Evolutionary conservation across 1,284 basidiomycete genomes (phyloP).

Genomic region (Anthracocystis walkeri): DNA sequence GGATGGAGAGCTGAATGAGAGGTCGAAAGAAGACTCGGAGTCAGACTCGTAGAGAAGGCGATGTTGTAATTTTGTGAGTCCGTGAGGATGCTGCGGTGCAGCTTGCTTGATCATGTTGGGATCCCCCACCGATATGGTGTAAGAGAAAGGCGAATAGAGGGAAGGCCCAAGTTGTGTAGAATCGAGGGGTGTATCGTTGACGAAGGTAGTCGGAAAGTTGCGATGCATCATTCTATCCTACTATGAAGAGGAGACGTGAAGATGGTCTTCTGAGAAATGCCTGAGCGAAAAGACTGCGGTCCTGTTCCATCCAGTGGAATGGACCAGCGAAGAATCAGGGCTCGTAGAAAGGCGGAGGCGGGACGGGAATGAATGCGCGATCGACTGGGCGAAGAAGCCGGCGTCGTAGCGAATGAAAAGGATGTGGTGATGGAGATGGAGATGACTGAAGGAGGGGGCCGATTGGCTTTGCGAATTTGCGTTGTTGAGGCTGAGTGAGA

Average conservation of each 20-base stretch:
- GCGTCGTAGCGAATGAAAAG: background rate
- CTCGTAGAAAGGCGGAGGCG: background rate
- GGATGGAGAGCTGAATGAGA: conserved; percentile 43
- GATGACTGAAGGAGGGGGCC: background rate
- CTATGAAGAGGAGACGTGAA: background rate
- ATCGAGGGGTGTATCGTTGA: conserved; percentile 18
- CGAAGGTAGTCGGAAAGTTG: conserved; percentile 5
- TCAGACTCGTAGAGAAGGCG: conserved; percentile 54
- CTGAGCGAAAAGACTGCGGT: background rate
- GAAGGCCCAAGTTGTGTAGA: conserved; percentile 5
- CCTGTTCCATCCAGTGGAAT: conserved; percentile 22
- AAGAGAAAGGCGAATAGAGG: conserved; percentile 21
- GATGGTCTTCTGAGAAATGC: background rate
- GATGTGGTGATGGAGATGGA: background rate
- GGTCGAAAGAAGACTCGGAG: conserved; percentile 40
- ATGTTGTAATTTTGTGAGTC: conserved; percentile 44
- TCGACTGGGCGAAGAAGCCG: background rate
- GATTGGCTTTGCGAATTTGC: background rate
- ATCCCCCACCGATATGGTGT: conserved; percentile 11
- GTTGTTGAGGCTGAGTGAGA: conserved; percentile 11
- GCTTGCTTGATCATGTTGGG: conserved; percentile 49
- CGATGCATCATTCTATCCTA: conserved; percentile 31
- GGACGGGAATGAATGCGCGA: background rate
- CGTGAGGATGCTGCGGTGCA: conserved; percentile 35
- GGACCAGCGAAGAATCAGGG: conserved; percentile 6